Evolutionary conservation across 306 rosid genomes (phyloP).

Genomic region (Adenanthera pavonina): DNA sequence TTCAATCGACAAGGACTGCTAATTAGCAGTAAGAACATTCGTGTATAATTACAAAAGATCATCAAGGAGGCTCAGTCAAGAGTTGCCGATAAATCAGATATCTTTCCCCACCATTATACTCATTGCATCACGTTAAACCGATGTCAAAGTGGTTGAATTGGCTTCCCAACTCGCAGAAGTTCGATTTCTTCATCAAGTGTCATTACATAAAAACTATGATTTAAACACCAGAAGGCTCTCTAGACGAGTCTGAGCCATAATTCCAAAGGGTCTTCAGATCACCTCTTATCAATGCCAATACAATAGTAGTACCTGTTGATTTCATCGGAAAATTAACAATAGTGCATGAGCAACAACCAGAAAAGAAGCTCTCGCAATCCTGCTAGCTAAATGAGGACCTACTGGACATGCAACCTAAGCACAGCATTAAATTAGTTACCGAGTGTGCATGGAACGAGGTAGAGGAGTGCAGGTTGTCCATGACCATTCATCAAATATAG

Average conservation of each 20-base stretch:
- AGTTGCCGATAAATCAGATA: constrained; percentile 27
- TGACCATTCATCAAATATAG: constrained; percentile 85
- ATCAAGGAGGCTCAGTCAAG: constrained; percentile 5
- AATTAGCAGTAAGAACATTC: constrained; percentile 23
- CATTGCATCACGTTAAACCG: constrained; percentile 19
- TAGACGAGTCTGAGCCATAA: constrained; percentile 48
- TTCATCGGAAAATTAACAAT: constrained; percentile 17
- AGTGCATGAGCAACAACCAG: constrained; percentile 5
- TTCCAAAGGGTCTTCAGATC: constrained; percentile 74
- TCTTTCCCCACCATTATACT: constrained; percentile 16
- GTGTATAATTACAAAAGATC: background rate
- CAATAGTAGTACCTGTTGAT: constrained; percentile 59
- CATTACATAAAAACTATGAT: constrained; percentile 2
- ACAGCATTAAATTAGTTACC: constrained; percentile 52
- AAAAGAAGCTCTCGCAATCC: background rate
- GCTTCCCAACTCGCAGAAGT: constrained; percentile 8
- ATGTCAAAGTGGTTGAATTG: background rate
- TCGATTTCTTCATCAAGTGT: constrained; percentile 32
- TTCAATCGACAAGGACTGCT: constrained; percentile 34
- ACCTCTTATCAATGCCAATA: constrained; percentile 71
- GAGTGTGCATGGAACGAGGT: constrained; percentile 96
- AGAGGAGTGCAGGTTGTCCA: constrained; percentile 98
- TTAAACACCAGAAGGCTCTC: constrained; percentile 41
- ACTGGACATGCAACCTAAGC: background rate
- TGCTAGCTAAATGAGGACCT: constrained; percentile 1